Evolutionary conservation across 495 filamentous ascomycete genomes (phyloP), one percentile per base, ranked within the genome.

Genomic region (Lepidopterella palustris): DNA sequence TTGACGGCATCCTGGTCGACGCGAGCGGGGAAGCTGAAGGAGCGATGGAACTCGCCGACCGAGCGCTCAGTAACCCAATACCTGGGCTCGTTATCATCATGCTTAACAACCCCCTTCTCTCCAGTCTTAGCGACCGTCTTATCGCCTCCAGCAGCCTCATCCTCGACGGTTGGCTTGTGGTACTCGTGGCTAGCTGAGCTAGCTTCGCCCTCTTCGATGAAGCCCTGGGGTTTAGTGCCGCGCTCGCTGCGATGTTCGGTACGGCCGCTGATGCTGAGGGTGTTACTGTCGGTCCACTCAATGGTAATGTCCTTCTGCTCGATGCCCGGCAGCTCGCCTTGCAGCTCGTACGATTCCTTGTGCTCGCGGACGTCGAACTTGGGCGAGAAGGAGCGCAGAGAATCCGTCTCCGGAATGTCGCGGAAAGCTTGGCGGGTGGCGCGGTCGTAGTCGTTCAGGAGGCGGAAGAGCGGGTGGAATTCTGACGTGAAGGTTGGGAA

Each of bases 291-390:
- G 51, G 81, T 83, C 79, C 96, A 96, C 72, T 95, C 89, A 66
- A 96, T 87, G 53, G 82, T 75, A 61, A 96, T 73, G 66, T 95
- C 78, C 58, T 86, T 81, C 68, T 89, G 87, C 50, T 88, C 81
- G 48, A 91, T 78, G 39, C 92, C 92, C 0, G 92, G 90, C 0
- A 96, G 80, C 72, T 96, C 92, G 65, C 90, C 91, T 66, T 93
- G 84, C 1, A 97, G 84, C 65, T 91, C 81, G 72, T 92, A 97
- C 64, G 69, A 70, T 13, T 83, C 68, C 42, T 80, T 76, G 1
- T 77, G 72, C 73, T 96, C 90, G 57, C 80, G 80, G 47, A 95
- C 79, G 69, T 97, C 92, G 74, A 97, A 96, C 60, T 82, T 82
- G 1, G 89, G 89, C 8, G 75, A 70, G 76, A 89, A 91, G 49